Conservation (phyloP, 2,329 filamentous ascomycete genomes). For the Escovopsis sp. region DNA sequence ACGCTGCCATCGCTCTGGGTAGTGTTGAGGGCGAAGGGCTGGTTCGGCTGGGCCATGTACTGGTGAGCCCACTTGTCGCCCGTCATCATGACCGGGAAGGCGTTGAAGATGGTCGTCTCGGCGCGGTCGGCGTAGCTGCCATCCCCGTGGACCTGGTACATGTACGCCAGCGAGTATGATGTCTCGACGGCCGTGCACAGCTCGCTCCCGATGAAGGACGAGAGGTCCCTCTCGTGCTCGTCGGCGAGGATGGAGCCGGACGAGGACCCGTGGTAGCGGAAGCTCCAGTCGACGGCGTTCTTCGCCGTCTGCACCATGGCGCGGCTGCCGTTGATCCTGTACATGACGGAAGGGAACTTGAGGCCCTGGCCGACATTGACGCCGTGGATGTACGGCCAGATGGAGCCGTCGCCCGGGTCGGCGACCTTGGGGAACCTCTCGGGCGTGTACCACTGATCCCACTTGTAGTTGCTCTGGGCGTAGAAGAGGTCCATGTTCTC, state of each 20-base stretch:
- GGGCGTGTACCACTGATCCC: conserved; percentile 15
- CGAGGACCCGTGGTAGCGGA: conserved; percentile 24
- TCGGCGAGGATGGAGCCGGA: conserved; percentile 28
- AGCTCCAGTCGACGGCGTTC: conserved; percentile 22
- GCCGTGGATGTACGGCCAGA: conserved; percentile 23
- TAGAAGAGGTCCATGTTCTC: conserved; percentile 26
- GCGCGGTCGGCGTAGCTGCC: conserved; percentile 32
- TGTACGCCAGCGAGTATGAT: conserved; percentile 18
- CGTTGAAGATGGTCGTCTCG: conserved; percentile 39
- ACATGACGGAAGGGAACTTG: conserved; percentile 25
- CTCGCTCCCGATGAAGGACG: conserved; percentile 22
- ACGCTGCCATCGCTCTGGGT: conserved; percentile 17
- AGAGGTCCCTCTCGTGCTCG: conserved; percentile 23
- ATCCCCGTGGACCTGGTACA: conserved; percentile 19
- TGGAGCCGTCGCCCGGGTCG: conserved; percentile 6
- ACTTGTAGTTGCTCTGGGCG: conserved; percentile 15
- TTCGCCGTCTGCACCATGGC: conserved; percentile 20
- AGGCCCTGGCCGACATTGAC: conserved; percentile 30
- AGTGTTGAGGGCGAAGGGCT: conserved; percentile 29
- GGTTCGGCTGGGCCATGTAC: conserved; percentile 39
- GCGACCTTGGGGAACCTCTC: conserved; percentile 10
- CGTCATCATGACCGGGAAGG: conserved; percentile 34
- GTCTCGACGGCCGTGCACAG: conserved; percentile 21
- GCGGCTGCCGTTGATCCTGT: conserved; percentile 24
- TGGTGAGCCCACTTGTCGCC: conserved; percentile 41